Conservation (phyloP, 371 early-diverging fungal genomes). For the Fennellomyces sp. region DNA sequence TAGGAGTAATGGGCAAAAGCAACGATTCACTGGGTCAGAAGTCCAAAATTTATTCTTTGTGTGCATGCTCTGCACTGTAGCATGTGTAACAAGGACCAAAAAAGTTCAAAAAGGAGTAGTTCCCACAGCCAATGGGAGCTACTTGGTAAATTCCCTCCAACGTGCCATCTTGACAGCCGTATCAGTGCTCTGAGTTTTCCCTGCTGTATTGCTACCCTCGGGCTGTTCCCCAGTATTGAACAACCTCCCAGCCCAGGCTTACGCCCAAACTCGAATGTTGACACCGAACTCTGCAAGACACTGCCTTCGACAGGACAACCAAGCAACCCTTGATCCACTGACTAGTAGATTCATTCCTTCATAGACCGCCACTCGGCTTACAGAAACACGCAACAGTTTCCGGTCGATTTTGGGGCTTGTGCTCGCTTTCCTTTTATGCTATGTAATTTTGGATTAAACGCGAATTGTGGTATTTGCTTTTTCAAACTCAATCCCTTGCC, state of each 20-base stretch:
- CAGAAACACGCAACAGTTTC: conserved; percentile 46
- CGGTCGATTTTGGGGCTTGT: conserved; percentile 16
- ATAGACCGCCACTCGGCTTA: conserved; percentile 51
- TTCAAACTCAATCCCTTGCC: no score
- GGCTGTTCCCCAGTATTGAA: conserved; percentile 58
- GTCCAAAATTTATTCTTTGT: no score
- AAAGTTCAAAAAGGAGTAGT: conserved; percentile 45
- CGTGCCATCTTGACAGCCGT: conserved; percentile 60
- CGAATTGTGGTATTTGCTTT: conserved; percentile 1
- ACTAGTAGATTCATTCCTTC: conserved; percentile 48
- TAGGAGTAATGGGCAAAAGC: no score
- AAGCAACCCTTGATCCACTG: conserved; percentile 41
- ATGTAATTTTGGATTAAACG: background rate
- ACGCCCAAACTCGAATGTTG: conserved; percentile 49
- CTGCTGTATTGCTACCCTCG: conserved; percentile 68
- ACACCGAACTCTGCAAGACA: conserved; percentile 48
- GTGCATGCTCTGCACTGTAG: no score
- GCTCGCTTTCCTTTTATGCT: background rate
- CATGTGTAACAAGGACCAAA: no score
- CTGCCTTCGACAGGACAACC: conserved; percentile 13
- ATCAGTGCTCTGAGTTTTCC: conserved; percentile 61
- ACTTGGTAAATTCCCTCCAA: conserved; percentile 47
- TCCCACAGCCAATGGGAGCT: conserved; percentile 40
- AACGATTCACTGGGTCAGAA: no score
- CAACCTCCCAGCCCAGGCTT: conserved; percentile 50